Percentiles rank a stretch among this genome's conserved stretches.
Evolutionary conservation across 2,329 filamentous ascomycete species (phyloP).

Genomic region (Rosellinia necatrix): DNA sequence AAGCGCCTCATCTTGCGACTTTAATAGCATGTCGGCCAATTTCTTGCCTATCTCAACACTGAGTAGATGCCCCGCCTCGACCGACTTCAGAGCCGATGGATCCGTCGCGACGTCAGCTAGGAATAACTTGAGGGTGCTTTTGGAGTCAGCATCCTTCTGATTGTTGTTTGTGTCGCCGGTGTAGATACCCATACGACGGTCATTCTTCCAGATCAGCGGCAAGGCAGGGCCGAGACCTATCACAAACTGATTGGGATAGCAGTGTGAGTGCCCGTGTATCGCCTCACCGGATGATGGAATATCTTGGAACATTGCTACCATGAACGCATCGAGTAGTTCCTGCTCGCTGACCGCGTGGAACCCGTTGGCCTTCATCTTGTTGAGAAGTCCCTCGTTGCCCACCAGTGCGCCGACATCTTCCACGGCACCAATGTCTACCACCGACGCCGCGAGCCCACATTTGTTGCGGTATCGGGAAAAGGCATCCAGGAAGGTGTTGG

Average conservation of each 20-base stretch:
- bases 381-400: not conserved
- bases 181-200: not conserved
- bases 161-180: not conserved
- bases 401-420: constrained; percentile 42
- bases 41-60: not conserved
- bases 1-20: no score
- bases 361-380: not conserved
- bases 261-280: not conserved
- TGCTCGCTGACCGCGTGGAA: not conserved
- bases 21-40: not conserved
- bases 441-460: constrained; percentile 41
- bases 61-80: no score
- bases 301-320: not conserved
- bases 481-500: constrained; percentile 44
- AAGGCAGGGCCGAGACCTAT: not conserved
- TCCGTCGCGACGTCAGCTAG: no score
- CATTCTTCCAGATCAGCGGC: not conserved
- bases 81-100: no score
- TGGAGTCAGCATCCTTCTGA: no score
- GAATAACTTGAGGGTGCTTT: no score
- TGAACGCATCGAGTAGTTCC: not conserved
- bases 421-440: constrained; percentile 39
- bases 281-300: not conserved
- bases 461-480: constrained; percentile 40
- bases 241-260: not conserved